Conservation (phyloP, 768 basidiomycete species). For the Grammothele lineata region DNA sequence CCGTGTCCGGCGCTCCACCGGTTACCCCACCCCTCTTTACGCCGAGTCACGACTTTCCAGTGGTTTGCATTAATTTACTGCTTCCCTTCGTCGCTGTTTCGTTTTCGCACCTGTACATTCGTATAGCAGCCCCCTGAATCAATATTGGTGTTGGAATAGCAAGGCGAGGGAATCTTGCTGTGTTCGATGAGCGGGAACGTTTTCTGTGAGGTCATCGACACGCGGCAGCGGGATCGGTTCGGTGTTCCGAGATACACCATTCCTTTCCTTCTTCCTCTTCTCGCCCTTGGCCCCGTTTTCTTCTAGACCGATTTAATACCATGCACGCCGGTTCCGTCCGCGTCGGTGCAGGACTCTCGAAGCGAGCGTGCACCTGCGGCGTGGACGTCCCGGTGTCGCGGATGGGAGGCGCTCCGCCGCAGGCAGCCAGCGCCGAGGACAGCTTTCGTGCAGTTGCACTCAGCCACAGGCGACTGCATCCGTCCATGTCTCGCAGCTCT, state of each 20-base stretch:
- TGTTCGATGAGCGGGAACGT: too few species aligned
- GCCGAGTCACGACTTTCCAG: constrained; percentile 2
- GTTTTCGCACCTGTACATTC: constrained; percentile 18
- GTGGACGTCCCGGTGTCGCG: too few species aligned
- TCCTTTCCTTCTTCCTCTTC: too few species aligned
- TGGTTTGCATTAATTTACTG: constrained; percentile 17
- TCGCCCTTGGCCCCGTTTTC: too few species aligned
- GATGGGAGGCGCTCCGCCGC: constrained; percentile 1
- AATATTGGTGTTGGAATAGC: constrained; percentile 18
- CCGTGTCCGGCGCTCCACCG: constrained; percentile 5
- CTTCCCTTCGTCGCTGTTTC: constrained; percentile 12
- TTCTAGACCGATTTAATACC: too few species aligned
- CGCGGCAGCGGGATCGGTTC: not conserved
- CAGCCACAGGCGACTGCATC: not conserved
- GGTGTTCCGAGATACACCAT: too few species aligned
- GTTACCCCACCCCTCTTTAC: constrained; percentile 21
- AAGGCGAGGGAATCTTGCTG: not conserved
- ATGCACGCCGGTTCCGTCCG: too few species aligned
- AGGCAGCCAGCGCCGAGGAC: too few species aligned
- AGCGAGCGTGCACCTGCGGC: too few species aligned
- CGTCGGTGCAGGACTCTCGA: too few species aligned
- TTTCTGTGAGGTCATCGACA: constrained; percentile 1
- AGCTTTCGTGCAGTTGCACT: not conserved
- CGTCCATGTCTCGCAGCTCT: not conserved
- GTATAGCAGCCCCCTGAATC: constrained; percentile 16